Evolutionary conservation across 2,329 filamentous ascomycete genomes (phyloP), one percentile per base, ranked within the genome.

Genomic region (Cladosporium austrohemisphaericum): DNA sequence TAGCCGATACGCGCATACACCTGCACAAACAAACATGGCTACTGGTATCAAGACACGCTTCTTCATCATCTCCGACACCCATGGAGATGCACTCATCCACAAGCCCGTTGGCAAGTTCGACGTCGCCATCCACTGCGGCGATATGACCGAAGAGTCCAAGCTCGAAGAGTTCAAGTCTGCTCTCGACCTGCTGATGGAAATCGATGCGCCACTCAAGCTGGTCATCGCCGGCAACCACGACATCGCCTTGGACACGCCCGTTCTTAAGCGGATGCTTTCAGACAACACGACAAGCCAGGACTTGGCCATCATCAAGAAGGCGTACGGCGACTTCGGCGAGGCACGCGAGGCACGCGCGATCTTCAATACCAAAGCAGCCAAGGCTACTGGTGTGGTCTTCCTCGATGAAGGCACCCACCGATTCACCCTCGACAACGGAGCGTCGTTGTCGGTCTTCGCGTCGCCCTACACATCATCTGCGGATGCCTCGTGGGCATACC

Each of bases 401-500:
- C 60, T 81, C 9, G 73, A 76, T 10, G 78, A 83, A 62, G 78
- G 77, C 9, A 62, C 65, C 1, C 63, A 72, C 52, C 59, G 56
- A 1, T 77, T 80, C 55, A 62, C 48, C 2, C 59, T 81, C 4
- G 65, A 56, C 4, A 76, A 72, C 51, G 77, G 77, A 0, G 74
- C 74, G 0, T 61, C 55, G 23, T 64, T 81, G 45, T 75, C 68
- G 1, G 55, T 81, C 18, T 82, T 79, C 53, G 73, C 76, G 9
- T 74, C 71, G 3, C 72, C 74, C 0, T 81, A 75, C 54, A 73
- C 75, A 51, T 78, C 79, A 1, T 70, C 68, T 2, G 73, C 76
- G 50, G 79, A 77, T 56, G 74, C 66, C 53, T 57, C 70, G 50
- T 79, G 74, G 74, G 79, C 73, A 10, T 83, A 80, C 58, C 70